Base-by-base conservation (phyloP, 768 basidiomycete species). In the Boletus rex-veris region DNA sequence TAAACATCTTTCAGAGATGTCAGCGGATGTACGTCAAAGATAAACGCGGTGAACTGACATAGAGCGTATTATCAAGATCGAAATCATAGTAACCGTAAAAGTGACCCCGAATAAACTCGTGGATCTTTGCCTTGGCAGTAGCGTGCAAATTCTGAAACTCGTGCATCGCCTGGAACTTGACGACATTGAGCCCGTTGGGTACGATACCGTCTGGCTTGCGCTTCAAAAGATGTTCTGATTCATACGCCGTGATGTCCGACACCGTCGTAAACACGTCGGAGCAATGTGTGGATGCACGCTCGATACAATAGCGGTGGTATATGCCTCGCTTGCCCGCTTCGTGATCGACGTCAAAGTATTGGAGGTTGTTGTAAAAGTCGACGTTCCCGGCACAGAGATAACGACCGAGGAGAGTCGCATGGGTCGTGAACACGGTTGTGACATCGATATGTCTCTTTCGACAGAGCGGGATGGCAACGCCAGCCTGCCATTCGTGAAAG, bases 401-500 rank as follows among this genome's bases (percentile, higher is more conserved):
- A 47, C 97, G 92, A 16, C 97, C 97, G 53, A 99, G 90, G 36
- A 99, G 86, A 9, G 97, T 99, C 10, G 97, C 97, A 69, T 98
- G 96, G 31, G 96, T 98, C 18, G 96, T 98, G 74, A 98, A 98
- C 63, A 98, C 89, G 68, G 97, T 98, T 41, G 96, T 98, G 59
- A 99, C 88, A 73, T 99, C 97, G 67, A 99, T 88, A 68, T 97
- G 95, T 48, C 97, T 82, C 74, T 97, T 98, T 59, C 97, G 81
- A 73, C 92, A 96, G 14, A 98, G 81, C 8, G 92, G 88, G 52
- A 98, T 97, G 24, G 95, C 92, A 43, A 97, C 84, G 42, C 96
- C 95, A 9, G 94, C 96, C 70, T 98, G 97, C 97, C 97, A 99
- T 73, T 99, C 97, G 71, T 99, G 97, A 77, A 99, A 97, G 73